Evolutionary conservation across 1,284 basidiomycete species (phyloP).

Genomic region (Boletus hoseneyae): DNA sequence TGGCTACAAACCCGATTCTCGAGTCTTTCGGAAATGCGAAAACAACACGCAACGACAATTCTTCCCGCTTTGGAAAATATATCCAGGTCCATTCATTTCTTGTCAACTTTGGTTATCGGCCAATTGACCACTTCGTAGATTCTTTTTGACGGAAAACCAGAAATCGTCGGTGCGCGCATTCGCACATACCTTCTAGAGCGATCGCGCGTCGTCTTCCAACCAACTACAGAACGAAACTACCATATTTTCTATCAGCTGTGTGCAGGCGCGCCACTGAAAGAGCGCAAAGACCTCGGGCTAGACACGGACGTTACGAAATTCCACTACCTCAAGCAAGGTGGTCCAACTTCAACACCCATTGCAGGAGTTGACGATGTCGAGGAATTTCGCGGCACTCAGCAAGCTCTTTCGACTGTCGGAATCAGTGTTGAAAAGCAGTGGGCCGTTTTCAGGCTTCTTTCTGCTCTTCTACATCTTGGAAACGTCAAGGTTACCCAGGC

Average conservation of each 20-base stretch:
- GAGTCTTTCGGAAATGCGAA: conserved; percentile 99
- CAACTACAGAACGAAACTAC: conserved; percentile 95
- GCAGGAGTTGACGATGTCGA: conserved; percentile 92
- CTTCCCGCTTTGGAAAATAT: conserved; percentile 98
- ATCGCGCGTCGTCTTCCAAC: conserved; percentile 96
- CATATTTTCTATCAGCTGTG: conserved; percentile 99
- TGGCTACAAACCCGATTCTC: conserved; percentile 98
- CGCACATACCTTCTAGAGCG: conserved; percentile 97
- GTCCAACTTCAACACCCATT: conserved; percentile 82
- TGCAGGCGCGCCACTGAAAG: conserved; percentile 92
- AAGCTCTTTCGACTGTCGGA: conserved; percentile 93
- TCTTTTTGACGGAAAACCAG: conserved; percentile 91
- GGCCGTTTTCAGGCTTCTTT: conserved; percentile 94
- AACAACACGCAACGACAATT: conserved; percentile 98
- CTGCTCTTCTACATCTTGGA: conserved; percentile 92
- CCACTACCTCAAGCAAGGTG: conserved; percentile 92
- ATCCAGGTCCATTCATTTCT: conserved; percentile 72
- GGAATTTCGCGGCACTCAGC: conserved; percentile 92
- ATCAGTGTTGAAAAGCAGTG: conserved; percentile 97
- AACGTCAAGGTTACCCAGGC: conserved; percentile 88
- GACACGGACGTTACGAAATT: conserved; percentile 87
- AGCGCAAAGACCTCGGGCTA: conserved; percentile 91
- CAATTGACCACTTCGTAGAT: conserved; percentile 54
- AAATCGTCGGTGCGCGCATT: conserved; percentile 97
- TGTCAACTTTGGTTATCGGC: conserved; percentile 1